Conservation (phyloP, 306 rosid genomes). For the Dryas alaskensis region DNA sequence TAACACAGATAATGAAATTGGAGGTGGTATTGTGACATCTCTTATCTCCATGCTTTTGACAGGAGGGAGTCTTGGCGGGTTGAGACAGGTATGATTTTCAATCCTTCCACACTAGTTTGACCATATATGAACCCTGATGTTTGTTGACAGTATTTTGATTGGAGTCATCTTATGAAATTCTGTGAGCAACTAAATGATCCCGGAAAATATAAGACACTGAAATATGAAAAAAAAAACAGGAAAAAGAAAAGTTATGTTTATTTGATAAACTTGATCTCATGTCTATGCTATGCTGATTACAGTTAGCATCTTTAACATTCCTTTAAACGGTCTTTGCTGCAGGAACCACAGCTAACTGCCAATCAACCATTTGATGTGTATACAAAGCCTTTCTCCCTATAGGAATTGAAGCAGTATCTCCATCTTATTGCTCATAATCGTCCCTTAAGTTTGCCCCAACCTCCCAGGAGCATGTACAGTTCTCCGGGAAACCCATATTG, state of each 20-base stretch:
- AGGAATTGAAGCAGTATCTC: not conserved
- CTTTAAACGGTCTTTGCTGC: not conserved
- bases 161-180: not conserved
- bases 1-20: conserved; percentile 10
- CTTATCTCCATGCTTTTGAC: conserved; percentile 39
- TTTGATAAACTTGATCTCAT: not conserved
- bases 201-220: not conserved
- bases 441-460: not conserved
- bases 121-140: not conserved
- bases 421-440: not conserved
- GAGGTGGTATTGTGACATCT: conserved; percentile 34
- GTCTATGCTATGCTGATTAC: not conserved
- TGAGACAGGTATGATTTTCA: conserved; percentile 30
- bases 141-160: not conserved
- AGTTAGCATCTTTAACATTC: not conserved
- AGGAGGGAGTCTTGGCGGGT: conserved; percentile 32
- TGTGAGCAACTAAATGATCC: not conserved
- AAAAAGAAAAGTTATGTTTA: too few species aligned
- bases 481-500: not conserved
- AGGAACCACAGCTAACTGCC: conserved; percentile 46
- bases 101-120: not conserved
- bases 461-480: conserved; percentile 15
- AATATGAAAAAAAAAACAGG: too few species aligned
- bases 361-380: conserved; percentile 37
- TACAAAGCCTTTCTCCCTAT: conserved; percentile 36